Conservation (phyloP, 352 stramenopile genomes). For the Aphanomyces cochlioides region DNA sequence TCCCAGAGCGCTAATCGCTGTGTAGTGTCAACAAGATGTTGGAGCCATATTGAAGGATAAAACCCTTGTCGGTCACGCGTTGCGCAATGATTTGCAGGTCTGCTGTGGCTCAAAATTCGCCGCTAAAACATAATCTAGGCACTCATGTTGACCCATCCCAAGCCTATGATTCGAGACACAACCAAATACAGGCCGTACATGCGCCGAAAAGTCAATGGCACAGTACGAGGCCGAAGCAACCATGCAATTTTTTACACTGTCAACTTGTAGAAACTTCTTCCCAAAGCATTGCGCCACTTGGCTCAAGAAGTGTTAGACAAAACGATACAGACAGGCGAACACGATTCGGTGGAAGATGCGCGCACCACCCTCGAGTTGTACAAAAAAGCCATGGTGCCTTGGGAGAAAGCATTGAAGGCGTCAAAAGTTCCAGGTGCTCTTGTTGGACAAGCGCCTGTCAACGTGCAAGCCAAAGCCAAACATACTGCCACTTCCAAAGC, state of each 20-base stretch:
- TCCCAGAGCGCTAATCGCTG: neutral
- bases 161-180: slow-evolving; percentile 75
- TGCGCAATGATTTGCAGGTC: slow-evolving; percentile 84
- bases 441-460: slow-evolving; percentile 10
- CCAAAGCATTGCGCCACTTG: slow-evolving; percentile 77
- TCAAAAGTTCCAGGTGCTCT: slow-evolving; percentile 39
- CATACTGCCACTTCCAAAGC: neutral
- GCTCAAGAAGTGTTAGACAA: slow-evolving; percentile 58
- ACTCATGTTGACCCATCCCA: slow-evolving; percentile 80
- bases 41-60: slow-evolving; percentile 77
- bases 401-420: slow-evolving; percentile 79
- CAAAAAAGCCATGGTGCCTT: slow-evolving; percentile 77
- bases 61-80: slow-evolving; percentile 74
- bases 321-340: slow-evolving; percentile 76
- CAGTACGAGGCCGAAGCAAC: slow-evolving; percentile 38
- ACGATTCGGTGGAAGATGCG: slow-evolving; percentile 86
- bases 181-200: slow-evolving; percentile 81
- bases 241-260: neutral
- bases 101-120: neutral
- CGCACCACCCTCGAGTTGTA: slow-evolving; percentile 71
- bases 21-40: slow-evolving; percentile 70
- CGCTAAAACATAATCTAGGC: slow-evolving; percentile 32
- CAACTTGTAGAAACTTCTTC: slow-evolving; percentile 67
- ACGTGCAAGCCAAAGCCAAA: slow-evolving; percentile 21
- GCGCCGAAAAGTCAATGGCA: slow-evolving; percentile 79